Conservation (phyloP, 2,329 filamentous ascomycete genomes). For the Seiridium cupressi region DNA sequence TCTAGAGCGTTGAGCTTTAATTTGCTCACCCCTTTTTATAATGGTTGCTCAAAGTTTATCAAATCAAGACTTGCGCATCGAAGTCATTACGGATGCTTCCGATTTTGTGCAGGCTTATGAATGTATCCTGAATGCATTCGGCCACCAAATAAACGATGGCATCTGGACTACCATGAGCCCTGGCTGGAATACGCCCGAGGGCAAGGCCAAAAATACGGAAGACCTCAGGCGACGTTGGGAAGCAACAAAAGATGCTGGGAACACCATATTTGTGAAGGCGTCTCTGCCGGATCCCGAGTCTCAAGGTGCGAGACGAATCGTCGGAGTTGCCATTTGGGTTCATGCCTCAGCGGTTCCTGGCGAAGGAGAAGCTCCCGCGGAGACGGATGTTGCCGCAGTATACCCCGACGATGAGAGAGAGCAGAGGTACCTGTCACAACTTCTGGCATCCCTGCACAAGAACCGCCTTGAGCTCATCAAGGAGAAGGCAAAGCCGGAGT, state of each 20-base stretch:
- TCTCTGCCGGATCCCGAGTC: conserved; percentile 38
- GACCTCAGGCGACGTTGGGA: conserved; percentile 42
- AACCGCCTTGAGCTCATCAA: conserved; percentile 42
- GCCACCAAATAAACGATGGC: conserved; percentile 46
- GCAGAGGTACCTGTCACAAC: conserved; percentile 44
- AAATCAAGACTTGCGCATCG: conserved; percentile 16
- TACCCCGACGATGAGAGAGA: conserved; percentile 42
- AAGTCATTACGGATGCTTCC: conserved; percentile 17
- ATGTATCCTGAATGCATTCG: conserved; percentile 42
- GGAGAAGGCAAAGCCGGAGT: conserved; percentile 24
- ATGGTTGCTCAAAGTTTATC: background rate
- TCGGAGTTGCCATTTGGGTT: conserved; percentile 53
- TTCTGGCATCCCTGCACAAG: conserved; percentile 40
- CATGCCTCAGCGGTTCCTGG: conserved; percentile 49
- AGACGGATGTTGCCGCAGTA: conserved; percentile 33
- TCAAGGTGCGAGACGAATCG: conserved; percentile 33
- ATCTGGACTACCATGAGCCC: conserved; percentile 53
- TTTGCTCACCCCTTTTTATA: background rate
- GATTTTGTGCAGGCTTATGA: conserved; percentile 25
- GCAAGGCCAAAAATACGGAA: conserved; percentile 31
- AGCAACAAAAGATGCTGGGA: conserved; percentile 40
- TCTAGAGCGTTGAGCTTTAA: background rate
- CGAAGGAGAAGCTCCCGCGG: conserved; percentile 38
- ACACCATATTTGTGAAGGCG: conserved; percentile 53
- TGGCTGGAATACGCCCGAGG: conserved; percentile 50